These are phyloP conservation scores for Larix kaempferi DNA, from an alignment of 75 land plant genomes.

Conservation along the genomic window DNA sequence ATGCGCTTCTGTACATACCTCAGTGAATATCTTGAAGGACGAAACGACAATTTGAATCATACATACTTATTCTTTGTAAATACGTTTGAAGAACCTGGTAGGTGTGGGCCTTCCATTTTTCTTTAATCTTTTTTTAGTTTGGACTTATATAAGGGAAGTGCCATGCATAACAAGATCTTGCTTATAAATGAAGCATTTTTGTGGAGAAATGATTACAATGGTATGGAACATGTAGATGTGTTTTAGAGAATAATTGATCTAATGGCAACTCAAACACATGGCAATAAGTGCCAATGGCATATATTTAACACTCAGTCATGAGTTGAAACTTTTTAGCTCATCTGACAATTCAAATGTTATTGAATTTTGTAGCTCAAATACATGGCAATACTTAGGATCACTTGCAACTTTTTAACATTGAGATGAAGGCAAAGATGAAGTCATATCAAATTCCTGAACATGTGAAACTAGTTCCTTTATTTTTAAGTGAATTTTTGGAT, in stretches of 20 bases:
- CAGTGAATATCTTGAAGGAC: too few species aligned
- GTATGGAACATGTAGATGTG: background rate
- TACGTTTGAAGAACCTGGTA: background rate
- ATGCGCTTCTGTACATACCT: background rate
- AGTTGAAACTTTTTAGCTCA: too few species aligned
- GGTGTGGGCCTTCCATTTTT: background rate
- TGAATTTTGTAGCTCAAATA: background rate
- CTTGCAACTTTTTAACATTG: too few species aligned
- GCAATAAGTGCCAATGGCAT: background rate
- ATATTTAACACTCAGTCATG: background rate
- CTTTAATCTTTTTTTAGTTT: too few species aligned
- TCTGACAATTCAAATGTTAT: background rate
- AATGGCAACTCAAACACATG: background rate
- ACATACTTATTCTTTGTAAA: background rate
- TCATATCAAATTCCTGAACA: constrained; percentile 29
- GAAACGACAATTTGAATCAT: too few species aligned
- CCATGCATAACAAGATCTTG: background rate
- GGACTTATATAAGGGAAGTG: background rate
- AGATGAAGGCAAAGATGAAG: constrained; percentile 73
- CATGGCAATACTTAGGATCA: too few species aligned
- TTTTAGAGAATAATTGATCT: background rate
- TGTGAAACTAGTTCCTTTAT: constrained; percentile 29
- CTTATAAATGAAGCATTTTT: background rate
- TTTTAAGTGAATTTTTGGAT: background rate
- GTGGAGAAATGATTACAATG: background rate